Base-by-base conservation (phyloP, 148 eudicot species). In the Rhododendron molle region DNA sequence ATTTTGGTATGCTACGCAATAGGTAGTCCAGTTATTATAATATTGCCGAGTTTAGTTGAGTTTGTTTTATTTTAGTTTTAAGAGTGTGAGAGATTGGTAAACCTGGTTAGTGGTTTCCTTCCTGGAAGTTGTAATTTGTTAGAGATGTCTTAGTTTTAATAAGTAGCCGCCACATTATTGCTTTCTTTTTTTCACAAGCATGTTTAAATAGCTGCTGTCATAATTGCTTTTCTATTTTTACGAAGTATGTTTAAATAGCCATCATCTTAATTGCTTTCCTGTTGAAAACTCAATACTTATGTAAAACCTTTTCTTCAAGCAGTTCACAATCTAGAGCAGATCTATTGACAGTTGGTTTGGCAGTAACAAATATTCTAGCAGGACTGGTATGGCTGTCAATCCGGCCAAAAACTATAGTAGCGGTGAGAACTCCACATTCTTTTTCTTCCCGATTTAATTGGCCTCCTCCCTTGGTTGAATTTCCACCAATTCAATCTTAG, bases 281-380 rank as follows among this genome's bases (percentile, higher is more conserved):
- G 40, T 38, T 76, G 36, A 28, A 32, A 65, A 26, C 81, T 83
- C 36, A 30, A 52, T 44, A 50, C 30, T 80, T 47, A 50, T 62
- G 13, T 83, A 72, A 49, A 30, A 16, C 60, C 60, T 38, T 73
- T 86, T 85, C 86, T 21, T 82, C 43, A 83, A 83, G 89, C 92
- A 97, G 98, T 87, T 94, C 98, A 76, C 98, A 97, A 85, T 97
- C 98, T 40, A 93, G 99, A 91, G 99, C 99, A 14, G 99, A 97
- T 91, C 92, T 97, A 40, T 85, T 97, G 86, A 91, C 99, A 82
- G 98, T 97, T 88, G 99, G 94, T 84, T 93, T 95, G 90, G 95
- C 99, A 71, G 95, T 97, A 46, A 93, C 98, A 67, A 93, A 93
- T 89, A 91, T 97, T 88, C 89, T 97, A 74, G 85, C 94, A 80